phyloP scores from a whole-genome alignment of 192 early-diverging fungal species.

The Rhizophagus clarus region DNA sequence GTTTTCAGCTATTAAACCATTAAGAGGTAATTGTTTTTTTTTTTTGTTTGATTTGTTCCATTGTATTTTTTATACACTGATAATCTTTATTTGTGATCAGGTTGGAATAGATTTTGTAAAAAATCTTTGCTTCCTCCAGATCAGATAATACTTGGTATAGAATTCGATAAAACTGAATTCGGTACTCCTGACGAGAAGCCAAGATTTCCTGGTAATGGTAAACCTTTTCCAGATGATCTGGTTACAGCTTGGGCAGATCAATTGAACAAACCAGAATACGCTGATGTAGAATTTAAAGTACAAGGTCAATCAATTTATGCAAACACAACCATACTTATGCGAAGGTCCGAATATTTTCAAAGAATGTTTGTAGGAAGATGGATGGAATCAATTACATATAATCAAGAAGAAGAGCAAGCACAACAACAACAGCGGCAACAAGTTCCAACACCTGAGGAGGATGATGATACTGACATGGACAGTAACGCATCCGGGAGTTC shows the following conservation, averaged over 20 bases:
- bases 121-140: slow-evolving; percentile 10
- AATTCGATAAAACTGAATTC: slow-evolving; percentile 16
- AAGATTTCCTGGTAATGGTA: neutral
- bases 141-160: slow-evolving; percentile 23
- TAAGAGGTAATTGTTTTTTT: neutral
- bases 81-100: neutral
- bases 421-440: neutral
- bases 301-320: slow-evolving; percentile 25
- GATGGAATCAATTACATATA: neutral
- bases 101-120: slow-evolving; percentile 7
- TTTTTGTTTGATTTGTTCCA: neutral
- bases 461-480: neutral
- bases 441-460: neutral
- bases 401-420: neutral
- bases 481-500: neutral
- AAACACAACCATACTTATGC: slow-evolving; percentile 5
- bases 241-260: slow-evolving; percentile 9
- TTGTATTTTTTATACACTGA: neutral
- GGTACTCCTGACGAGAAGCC: neutral
- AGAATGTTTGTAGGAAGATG: slow-evolving; percentile 17
- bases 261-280: slow-evolving; percentile 17
- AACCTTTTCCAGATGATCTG: slow-evolving; percentile 14
- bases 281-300: slow-evolving; percentile 24
- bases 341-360: slow-evolving; percentile 24
- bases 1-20: slow-evolving; percentile 7